A percentile compares a stretch with the other conserved stretches of the same genome.
Conservation (phyloP, 208 protist species). For the Trypanosoma cruzi region DNA sequence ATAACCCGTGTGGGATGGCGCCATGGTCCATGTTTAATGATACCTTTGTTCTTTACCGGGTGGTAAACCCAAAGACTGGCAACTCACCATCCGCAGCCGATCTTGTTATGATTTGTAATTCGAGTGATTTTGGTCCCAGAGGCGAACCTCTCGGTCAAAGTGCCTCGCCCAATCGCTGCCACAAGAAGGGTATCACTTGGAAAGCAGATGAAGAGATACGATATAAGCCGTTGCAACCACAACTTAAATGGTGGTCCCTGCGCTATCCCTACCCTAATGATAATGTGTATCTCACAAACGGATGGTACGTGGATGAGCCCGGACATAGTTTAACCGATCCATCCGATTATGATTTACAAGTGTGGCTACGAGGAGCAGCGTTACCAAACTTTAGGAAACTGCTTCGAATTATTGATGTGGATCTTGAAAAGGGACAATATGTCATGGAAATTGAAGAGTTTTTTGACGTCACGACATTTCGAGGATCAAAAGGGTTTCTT, state of each 20-base stretch:
- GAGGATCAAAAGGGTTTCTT: constrained; percentile 95
- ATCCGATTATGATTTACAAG: constrained; percentile 96
- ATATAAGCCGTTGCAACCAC: constrained; percentile 65
- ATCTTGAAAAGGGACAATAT: constrained; percentile 68
- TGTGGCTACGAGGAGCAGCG: constrained; percentile 96
- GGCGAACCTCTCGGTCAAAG: constrained; percentile 51
- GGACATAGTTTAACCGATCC: constrained; percentile 82
- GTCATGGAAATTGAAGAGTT: constrained; percentile 90
- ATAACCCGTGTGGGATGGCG: constrained; percentile 96
- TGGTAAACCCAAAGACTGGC: constrained; percentile 7
- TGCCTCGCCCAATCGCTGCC: constrained; percentile 53
- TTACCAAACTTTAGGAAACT: constrained; percentile 97
- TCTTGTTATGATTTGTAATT: constrained; percentile 69
- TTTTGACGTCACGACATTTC: constrained; percentile 93
- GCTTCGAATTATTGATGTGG: constrained; percentile 90
- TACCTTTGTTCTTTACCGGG: constrained; percentile 76
- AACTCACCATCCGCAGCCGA: background rate
- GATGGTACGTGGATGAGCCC: constrained; percentile 85
- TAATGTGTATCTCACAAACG: constrained; percentile 78
- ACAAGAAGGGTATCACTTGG: constrained; percentile 92
- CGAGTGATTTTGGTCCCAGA: constrained; percentile 56
- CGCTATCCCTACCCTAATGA: constrained; percentile 65
- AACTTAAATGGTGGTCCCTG: constrained; percentile 61
- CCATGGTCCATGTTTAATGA: constrained; percentile 97
- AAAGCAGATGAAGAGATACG: constrained; percentile 87